Percentiles rank a stretch among this genome's conserved stretches.
These are phyloP conservation scores for Carex littledalei DNA, from an alignment of 176 grass and related monocot species.

Conservation along the genomic window DNA sequence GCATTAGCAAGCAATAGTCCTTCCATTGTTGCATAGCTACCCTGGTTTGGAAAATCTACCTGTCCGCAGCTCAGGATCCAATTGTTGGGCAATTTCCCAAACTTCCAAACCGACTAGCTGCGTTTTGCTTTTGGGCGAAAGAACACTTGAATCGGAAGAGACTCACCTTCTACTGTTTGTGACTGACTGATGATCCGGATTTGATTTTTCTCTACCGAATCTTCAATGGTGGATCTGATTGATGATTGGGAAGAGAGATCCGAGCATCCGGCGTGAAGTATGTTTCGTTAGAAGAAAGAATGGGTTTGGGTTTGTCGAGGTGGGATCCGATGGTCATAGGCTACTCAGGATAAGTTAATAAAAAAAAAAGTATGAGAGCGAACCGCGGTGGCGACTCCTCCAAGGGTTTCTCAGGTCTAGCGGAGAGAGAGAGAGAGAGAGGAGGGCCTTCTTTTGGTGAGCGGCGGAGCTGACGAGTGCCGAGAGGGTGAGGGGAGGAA, in stretches of 20 bases:
- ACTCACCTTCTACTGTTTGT: neutral
- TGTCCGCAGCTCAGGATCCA: neutral
- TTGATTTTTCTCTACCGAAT: neutral
- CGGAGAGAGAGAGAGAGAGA: no score
- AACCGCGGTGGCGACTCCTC: no score
- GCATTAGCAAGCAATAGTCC: neutral
- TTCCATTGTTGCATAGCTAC: neutral
- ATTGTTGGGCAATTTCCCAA: neutral
- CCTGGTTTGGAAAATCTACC: neutral
- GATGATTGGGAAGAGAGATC: neutral
- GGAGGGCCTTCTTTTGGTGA: no score
- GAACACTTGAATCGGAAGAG: neutral
- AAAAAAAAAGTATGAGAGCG: neutral
- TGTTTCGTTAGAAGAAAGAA: neutral
- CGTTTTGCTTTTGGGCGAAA: neutral
- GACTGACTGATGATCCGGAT: neutral
- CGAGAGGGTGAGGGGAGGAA: no score
- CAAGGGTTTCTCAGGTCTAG: no score
- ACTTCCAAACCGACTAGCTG: neutral
- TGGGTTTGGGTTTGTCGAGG: neutral
- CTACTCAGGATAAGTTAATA: neutral
- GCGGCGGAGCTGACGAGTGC: no score
- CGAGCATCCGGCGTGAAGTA: neutral
- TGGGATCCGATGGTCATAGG: neutral
- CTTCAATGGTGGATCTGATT: conserved; percentile 8